Evolutionary conservation across 1,139 yeast genomes (phyloP).

Genomic region (Yamadazyma songkhlaensis): DNA sequence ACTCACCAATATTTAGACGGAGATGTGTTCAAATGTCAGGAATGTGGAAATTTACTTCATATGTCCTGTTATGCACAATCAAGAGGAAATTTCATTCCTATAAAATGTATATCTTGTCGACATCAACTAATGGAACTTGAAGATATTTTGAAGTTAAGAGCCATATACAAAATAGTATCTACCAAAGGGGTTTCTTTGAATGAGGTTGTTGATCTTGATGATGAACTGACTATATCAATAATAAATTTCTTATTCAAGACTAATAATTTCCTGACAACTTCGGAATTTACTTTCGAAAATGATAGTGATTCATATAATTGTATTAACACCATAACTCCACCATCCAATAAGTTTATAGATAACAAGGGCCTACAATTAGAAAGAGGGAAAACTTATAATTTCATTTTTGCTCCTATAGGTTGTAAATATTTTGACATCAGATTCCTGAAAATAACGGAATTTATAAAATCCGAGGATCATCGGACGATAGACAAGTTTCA

Average conservation of each 20-base stretch:
- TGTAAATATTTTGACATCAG: not conserved
- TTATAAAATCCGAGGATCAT: not conserved
- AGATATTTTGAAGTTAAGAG: constrained; percentile 3
- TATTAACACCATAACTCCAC: constrained; percentile 10
- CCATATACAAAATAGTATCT: constrained; percentile 4
- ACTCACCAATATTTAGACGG: not conserved
- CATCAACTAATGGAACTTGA: not conserved
- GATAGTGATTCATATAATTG: no score
- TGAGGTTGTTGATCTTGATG: constrained; percentile 3
- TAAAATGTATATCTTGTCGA: constrained; percentile 4
- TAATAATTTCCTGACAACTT: not conserved
- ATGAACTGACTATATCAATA: not conserved
- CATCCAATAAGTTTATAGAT: constrained; percentile 4
- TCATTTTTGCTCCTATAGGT: constrained; percentile 18
- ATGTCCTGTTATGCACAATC: constrained; percentile 2
- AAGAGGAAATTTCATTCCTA: no score
- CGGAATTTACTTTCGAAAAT: not conserved
- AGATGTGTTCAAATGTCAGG: not conserved
- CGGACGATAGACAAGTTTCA: not conserved
- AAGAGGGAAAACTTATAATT: constrained; percentile 8
- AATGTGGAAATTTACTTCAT: constrained; percentile 5
- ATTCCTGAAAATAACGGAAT: not conserved
- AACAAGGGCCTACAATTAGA: constrained; percentile 9
- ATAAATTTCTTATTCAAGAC: constrained; percentile 5
- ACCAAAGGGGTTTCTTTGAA: not conserved